These are phyloP conservation scores for Castanea mollissima DNA, from an alignment of 306 rosid species.

Conservation along the genomic window DNA sequence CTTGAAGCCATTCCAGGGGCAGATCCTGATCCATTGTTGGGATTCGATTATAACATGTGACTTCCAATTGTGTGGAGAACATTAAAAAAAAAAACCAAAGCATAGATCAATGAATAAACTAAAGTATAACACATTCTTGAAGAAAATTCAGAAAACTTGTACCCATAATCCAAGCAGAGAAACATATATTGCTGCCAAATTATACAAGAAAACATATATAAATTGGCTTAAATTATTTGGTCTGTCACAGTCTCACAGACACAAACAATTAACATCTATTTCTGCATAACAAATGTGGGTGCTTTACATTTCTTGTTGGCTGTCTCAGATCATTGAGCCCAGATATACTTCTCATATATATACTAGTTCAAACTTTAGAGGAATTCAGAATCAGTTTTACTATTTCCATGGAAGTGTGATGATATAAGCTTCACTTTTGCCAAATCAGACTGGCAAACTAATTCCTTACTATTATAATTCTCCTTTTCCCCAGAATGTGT, in stretches of 20 bases:
- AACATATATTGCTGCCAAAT: neutral
- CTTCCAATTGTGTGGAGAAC: neutral
- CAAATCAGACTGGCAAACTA: neutral
- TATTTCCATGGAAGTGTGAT: too few species aligned
- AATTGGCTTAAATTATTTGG: neutral
- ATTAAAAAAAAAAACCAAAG: conserved; percentile 20
- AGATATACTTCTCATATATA: neutral
- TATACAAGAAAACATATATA: neutral
- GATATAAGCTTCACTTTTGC: neutral
- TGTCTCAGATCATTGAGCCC: neutral
- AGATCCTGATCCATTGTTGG: too few species aligned
- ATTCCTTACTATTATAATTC: neutral
- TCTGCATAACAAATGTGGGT: neutral
- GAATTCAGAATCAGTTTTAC: neutral
- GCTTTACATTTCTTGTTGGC: neutral
- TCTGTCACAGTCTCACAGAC: neutral
- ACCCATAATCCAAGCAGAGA: neutral
- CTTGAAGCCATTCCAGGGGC: conserved; percentile 37
- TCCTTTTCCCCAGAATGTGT: neutral
- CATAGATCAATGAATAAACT: neutral
- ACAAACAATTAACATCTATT: neutral
- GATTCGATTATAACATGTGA: too few species aligned
- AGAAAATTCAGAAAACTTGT: neutral
- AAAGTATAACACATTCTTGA: neutral
- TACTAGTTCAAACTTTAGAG: neutral